phyloP scores from a whole-genome alignment of 1,139 yeast genomes.

The Hanseniaspora gamundiae region DNA sequence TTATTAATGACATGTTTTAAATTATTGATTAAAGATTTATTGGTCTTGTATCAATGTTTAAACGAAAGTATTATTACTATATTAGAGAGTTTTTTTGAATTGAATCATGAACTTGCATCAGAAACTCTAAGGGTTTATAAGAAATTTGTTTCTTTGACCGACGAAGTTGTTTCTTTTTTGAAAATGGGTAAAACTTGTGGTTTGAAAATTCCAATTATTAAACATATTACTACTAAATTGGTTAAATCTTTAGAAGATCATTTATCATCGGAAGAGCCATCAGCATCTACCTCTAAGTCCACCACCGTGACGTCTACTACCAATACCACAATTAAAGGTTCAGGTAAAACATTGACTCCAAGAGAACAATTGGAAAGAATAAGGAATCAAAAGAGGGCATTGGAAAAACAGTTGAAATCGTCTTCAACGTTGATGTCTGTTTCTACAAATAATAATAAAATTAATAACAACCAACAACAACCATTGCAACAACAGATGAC shows the following conservation, averaged over 20 bases:
- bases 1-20: slow-evolving; percentile 74
- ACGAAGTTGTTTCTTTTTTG: slow-evolving; percentile 75
- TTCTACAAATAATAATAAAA: slow-evolving; percentile 5
- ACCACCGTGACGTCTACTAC: slow-evolving; percentile 11
- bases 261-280: slow-evolving; percentile 72
- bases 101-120: slow-evolving; percentile 76
- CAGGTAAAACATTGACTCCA: slow-evolving; percentile 6
- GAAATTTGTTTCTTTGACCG: slow-evolving; percentile 75
- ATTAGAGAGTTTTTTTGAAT: slow-evolving; percentile 88
- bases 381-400: slow-evolving; percentile 19
- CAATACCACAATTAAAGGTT: slow-evolving; percentile 4
- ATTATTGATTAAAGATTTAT: slow-evolving; percentile 72
- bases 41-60: slow-evolving; percentile 73
- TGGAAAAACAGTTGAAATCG: slow-evolving; percentile 18
- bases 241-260: slow-evolving; percentile 82
- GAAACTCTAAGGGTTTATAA: slow-evolving; percentile 76
- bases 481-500: slow-evolving; percentile 15
- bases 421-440: slow-evolving; percentile 5
- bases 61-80: slow-evolving; percentile 93
- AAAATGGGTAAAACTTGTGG: slow-evolving; percentile 87
- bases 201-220: slow-evolving; percentile 85
- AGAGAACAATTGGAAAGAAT: slow-evolving; percentile 19
- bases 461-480: slow-evolving; percentile 10
- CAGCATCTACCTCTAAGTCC: slow-evolving; percentile 29
- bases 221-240: slow-evolving; percentile 93